A percentile compares a stretch with the other conserved stretches of the same genome.
phyloP scores from a whole-genome alignment of 768 basidiomycete species.

The Suillus placidus region DNA sequence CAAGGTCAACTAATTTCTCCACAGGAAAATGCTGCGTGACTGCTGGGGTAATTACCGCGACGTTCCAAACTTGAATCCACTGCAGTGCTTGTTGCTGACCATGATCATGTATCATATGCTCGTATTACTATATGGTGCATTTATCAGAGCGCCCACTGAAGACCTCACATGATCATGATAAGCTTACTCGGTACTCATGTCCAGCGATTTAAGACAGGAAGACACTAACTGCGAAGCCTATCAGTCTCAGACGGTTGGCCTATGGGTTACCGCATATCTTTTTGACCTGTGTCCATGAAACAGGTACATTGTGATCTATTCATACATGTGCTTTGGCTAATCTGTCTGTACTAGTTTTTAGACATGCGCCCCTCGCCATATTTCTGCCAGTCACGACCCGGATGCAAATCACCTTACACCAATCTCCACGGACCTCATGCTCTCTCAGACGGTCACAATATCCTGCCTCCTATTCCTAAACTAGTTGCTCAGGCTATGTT shows the following conservation, averaged over 20 bases:
- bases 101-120: too few relatives aligned
- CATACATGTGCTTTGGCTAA: background rate
- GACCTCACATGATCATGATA: too few relatives aligned
- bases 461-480: background rate
- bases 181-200: too few relatives aligned
- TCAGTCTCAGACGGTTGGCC: background rate
- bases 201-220: background rate
- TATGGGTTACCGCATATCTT: background rate
- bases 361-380: background rate
- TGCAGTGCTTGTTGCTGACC: too few relatives aligned
- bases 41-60: too few relatives aligned
- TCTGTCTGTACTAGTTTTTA: background rate
- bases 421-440: slow-evolving; percentile 58
- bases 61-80: too few relatives aligned
- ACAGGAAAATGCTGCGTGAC: too few relatives aligned
- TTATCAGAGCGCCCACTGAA: too few relatives aligned
- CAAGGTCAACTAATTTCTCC: too few relatives aligned
- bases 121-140: too few relatives aligned
- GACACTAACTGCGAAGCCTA: background rate
- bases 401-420: background rate
- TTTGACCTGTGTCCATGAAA: background rate
- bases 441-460: slow-evolving; percentile 46
- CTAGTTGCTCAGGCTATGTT: slow-evolving; percentile 8
- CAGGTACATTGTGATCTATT: background rate
- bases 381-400: background rate